phyloP scores from a whole-genome alignment of 1,284 basidiomycete species.

The Volvariella surrecta region DNA sequence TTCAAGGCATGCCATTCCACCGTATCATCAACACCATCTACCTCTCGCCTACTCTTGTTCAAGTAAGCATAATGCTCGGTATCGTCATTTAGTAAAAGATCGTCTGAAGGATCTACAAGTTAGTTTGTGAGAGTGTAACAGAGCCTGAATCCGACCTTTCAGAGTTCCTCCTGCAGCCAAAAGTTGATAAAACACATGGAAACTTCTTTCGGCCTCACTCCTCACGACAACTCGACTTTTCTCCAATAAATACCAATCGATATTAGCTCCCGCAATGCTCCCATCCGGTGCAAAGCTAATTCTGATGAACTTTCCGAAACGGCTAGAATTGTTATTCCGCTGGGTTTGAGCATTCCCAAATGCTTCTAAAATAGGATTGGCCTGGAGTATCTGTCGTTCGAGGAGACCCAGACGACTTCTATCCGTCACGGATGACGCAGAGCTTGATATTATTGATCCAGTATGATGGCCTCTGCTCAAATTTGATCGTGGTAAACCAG shows the following conservation, averaged over 20 bases:
- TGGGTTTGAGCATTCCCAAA: constrained; percentile 99
- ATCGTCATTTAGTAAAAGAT: constrained; percentile 68
- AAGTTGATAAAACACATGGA: constrained; percentile 96
- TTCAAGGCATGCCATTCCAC: constrained; percentile 83
- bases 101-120: constrained; percentile 47
- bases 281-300: constrained; percentile 94
- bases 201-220: constrained; percentile 84
- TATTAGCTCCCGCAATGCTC: constrained; percentile 95
- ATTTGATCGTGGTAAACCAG: constrained; percentile 49
- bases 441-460: constrained; percentile 31
- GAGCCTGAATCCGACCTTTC: constrained; percentile 41
- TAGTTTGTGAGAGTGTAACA: background rate
- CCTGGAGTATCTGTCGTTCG: constrained; percentile 95
- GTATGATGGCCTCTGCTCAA: constrained; percentile 35
- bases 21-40: constrained; percentile 92
- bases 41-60: constrained; percentile 81
- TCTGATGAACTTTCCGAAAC: constrained; percentile 96
- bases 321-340: constrained; percentile 97
- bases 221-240: constrained; percentile 94
- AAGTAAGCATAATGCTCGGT: constrained; percentile 88
- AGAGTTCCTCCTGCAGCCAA: constrained; percentile 57
- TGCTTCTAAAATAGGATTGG: constrained; percentile 96
- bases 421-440: constrained; percentile 39
- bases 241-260: constrained; percentile 98
- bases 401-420: constrained; percentile 79